Percentiles rank a stretch among this genome's conserved stretches.
Evolutionary conservation across 139 green algal genomes (phyloP).

Genomic region (Coccomyxa sp.): DNA sequence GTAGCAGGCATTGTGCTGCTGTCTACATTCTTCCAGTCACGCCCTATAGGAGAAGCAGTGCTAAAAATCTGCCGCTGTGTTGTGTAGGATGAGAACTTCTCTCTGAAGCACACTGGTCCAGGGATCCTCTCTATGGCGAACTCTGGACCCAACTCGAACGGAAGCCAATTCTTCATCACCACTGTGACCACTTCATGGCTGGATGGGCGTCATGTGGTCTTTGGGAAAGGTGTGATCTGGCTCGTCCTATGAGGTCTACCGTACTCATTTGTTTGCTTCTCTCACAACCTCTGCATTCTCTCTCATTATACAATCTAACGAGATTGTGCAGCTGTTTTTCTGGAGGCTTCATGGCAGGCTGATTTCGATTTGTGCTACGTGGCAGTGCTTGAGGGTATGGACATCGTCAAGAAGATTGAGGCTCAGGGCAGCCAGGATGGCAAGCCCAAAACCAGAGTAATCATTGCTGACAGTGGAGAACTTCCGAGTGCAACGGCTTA

Average conservation of each 20-base stretch:
- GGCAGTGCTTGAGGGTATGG: conserved; percentile 88
- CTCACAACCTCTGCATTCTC: not conserved
- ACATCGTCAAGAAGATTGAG: conserved; percentile 92
- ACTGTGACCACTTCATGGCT: conserved; percentile 71
- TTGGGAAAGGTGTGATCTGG: conserved; percentile 72
- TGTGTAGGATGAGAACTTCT: conserved; percentile 80
- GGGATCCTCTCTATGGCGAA: conserved; percentile 89
- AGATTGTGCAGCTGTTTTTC: no score
- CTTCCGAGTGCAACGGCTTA: no score
- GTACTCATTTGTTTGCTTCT: not conserved
- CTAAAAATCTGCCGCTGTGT: not conserved
- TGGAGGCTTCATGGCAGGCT: no score
- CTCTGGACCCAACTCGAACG: conserved; percentile 50
- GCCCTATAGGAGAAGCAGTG: no score
- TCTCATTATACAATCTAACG: not conserved
- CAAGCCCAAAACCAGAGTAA: conserved; percentile 67
- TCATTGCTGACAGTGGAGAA: conserved; percentile 78
- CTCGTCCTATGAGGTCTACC: not conserved
- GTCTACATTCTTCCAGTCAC: no score
- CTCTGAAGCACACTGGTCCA: conserved; percentile 68
- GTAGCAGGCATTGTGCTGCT: conserved; percentile 9
- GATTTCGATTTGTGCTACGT: not conserved
- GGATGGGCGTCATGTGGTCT: conserved; percentile 84
- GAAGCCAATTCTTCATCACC: conserved; percentile 74
- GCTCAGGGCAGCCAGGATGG: conserved; percentile 63